Evolutionary conservation across 2,329 filamentous ascomycete genomes (phyloP).

Genomic region (Setomelanomma holmii): DNA sequence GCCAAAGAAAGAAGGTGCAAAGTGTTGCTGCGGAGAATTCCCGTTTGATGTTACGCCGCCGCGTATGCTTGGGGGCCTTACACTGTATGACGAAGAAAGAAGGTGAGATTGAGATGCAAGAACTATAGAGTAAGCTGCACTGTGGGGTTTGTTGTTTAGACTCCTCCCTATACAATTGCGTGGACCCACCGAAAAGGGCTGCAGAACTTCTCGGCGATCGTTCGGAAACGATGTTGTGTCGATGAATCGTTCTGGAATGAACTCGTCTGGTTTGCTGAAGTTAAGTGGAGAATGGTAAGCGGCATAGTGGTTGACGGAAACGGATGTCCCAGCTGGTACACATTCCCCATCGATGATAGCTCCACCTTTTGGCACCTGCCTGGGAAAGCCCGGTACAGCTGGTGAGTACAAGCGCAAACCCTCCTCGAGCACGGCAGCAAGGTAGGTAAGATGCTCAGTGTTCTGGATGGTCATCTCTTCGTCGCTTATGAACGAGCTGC

Average conservation of each 20-base stretch:
- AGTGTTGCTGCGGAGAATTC: background rate
- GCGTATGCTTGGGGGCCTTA: background rate
- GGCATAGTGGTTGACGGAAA: constrained; percentile 24
- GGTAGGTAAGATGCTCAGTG: constrained; percentile 28
- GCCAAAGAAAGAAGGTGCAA: background rate
- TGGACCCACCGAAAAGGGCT: background rate
- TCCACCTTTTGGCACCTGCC: constrained; percentile 19
- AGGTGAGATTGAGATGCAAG: background rate
- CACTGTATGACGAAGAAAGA: background rate
- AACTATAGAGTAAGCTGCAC: background rate
- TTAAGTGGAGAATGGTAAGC: constrained; percentile 44
- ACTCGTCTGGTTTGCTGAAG: constrained; percentile 33
- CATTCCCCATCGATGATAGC: constrained; percentile 16
- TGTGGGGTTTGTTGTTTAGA: background rate
- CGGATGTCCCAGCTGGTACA: constrained; percentile 25
- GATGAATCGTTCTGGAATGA: constrained; percentile 44
- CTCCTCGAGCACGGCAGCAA: constrained; percentile 47
- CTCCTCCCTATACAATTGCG: background rate
- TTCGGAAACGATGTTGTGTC: constrained; percentile 2
- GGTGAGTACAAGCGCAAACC: constrained; percentile 49
- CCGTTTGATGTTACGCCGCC: background rate
- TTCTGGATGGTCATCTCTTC: constrained; percentile 24
- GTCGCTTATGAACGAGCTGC: constrained; percentile 16
- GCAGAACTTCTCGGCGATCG: background rate
- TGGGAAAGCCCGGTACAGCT: constrained; percentile 21